phyloP scores from a whole-genome alignment of 176 grass and related monocot genomes.

The Cenchrus americanus region DNA sequence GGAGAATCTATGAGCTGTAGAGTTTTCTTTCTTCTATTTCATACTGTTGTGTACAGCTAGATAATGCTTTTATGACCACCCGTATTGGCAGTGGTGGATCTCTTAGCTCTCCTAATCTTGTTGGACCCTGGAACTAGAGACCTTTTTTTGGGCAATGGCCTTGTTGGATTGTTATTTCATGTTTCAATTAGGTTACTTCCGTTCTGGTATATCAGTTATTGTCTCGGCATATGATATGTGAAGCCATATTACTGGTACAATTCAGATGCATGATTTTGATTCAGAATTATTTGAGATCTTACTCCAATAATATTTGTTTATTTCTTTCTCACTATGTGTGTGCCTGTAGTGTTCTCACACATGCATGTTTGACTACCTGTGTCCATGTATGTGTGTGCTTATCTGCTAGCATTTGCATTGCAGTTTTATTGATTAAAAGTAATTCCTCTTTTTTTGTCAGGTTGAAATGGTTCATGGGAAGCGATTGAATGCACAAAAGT shows the following conservation, averaged over 20 bases:
- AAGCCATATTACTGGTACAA: constrained; percentile 8
- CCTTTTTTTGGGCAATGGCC: neutral
- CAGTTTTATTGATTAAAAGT: neutral
- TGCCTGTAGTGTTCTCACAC: neutral
- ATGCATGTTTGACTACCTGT: neutral
- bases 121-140: neutral
- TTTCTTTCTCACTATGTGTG: neutral
- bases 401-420: constrained; percentile 23
- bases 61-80: neutral
- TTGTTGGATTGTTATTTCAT: constrained; percentile 2
- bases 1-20: neutral
- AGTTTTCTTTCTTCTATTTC: neutral
- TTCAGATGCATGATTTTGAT: constrained; percentile 28
- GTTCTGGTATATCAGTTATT: constrained; percentile 13
- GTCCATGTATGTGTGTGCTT: neutral
- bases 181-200: constrained; percentile 5
- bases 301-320: constrained; percentile 13
- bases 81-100: neutral
- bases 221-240: constrained; percentile 1
- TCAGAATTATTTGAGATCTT: constrained; percentile 17
- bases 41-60: neutral
- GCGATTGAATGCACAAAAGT: constrained; percentile 90
- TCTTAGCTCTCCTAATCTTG: neutral
- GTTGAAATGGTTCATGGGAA: constrained; percentile 98
- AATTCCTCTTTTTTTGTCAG: constrained; percentile 48